Evolutionary conservation across 768 basidiomycete genomes (phyloP).

Genomic region (Lactarius sanguifluus): DNA sequence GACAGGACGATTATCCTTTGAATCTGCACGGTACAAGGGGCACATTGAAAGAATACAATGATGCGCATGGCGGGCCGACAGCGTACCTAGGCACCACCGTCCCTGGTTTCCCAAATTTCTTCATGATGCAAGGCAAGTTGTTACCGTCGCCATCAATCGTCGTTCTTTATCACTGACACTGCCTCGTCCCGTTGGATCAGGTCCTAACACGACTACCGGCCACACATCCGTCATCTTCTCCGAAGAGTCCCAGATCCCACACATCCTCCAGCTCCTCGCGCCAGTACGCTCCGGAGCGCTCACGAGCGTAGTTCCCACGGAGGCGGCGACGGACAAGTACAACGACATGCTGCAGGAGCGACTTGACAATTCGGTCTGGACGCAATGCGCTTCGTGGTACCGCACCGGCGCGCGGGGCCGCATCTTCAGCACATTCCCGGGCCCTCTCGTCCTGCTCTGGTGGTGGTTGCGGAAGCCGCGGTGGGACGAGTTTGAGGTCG

Average conservation of each 20-base stretch:
- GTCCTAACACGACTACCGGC: conserved; percentile 54
- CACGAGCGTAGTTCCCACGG: conserved; percentile 18
- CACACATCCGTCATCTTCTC: conserved; percentile 57
- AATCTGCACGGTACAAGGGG: conserved; percentile 31
- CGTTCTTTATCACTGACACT: neutral
- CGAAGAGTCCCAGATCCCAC: conserved; percentile 32
- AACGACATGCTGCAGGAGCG: conserved; percentile 21
- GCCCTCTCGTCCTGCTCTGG: conserved; percentile 24
- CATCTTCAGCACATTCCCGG: conserved; percentile 20
- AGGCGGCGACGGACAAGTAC: conserved; percentile 23
- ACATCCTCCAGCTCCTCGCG: conserved; percentile 15
- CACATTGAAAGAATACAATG: conserved; percentile 46
- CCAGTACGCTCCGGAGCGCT: conserved; percentile 17
- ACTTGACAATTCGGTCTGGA: conserved; percentile 17
- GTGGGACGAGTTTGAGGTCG: conserved; percentile 21
- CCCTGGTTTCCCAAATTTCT: conserved; percentile 28
- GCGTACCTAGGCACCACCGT: conserved; percentile 48
- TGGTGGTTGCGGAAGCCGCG: conserved; percentile 21
- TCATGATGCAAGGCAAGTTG: conserved; percentile 18
- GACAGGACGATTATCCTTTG: conserved; percentile 20
- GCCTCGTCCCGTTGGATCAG: neutral
- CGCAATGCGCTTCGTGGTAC: conserved; percentile 28
- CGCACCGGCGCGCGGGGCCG: conserved; percentile 15
- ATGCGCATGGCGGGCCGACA: conserved; percentile 48
- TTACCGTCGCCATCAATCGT: neutral